phyloP scores from a whole-genome alignment of 768 basidiomycete species.

The Amyloporia xantha region DNA sequence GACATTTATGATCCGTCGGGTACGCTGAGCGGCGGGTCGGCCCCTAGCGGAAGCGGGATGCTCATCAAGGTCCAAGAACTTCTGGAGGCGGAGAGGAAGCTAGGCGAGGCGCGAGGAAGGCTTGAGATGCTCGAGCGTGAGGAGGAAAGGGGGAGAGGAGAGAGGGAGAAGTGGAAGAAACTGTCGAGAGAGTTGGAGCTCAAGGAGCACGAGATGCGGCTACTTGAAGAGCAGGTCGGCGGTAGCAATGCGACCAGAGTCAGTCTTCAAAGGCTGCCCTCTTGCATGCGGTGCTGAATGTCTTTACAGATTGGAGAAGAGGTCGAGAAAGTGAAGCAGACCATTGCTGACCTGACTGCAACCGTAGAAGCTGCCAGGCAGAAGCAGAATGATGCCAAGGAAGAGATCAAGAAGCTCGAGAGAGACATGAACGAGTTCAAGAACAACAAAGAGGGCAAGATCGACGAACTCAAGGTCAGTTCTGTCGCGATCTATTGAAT shows the following conservation, averaged over 20 bases:
- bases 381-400: conserved; percentile 70
- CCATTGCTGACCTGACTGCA: conserved; percentile 49
- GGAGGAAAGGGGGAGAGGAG: conserved; percentile 43
- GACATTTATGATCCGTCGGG: conserved; percentile 97
- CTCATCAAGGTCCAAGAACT: conserved; percentile 83
- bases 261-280: conserved; percentile 1
- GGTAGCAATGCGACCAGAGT: conserved; percentile 90
- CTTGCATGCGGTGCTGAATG: not conserved
- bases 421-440: conserved; percentile 99
- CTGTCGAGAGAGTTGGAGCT: conserved; percentile 72
- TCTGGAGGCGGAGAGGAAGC: conserved; percentile 53
- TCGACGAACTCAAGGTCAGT: conserved; percentile 81
- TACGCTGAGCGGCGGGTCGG: conserved; percentile 85
- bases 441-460: conserved; percentile 97
- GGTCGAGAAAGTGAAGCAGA: conserved; percentile 63
- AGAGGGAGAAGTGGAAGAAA: conserved; percentile 55
- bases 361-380: conserved; percentile 61
- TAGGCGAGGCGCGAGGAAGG: conserved; percentile 41
- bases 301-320: conserved; percentile 67
- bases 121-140: conserved; percentile 50
- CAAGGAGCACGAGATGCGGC: conserved; percentile 77
- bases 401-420: conserved; percentile 82
- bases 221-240: conserved; percentile 79
- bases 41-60: conserved; percentile 67
- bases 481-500: not conserved